Percentiles rank a stretch among this genome's conserved stretches.
Conservation (phyloP, 352 stramenopile species). For the Globisporangium solare region DNA sequence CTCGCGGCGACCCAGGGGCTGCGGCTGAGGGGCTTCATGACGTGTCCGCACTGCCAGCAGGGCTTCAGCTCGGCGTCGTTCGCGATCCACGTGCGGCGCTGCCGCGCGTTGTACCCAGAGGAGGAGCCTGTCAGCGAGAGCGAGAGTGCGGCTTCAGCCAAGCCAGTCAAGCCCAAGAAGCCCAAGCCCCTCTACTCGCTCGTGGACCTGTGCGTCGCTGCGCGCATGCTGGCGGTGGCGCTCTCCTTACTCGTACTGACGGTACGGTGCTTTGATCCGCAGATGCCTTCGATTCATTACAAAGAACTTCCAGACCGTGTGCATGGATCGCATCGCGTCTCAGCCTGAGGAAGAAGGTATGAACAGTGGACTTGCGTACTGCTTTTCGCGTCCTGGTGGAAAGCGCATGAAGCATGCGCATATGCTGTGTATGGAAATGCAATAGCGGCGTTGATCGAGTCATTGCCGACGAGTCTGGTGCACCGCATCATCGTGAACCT, state of each 20-base stretch:
- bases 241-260: neutral
- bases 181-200: constrained; percentile 37
- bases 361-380: neutral
- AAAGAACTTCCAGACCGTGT: constrained; percentile 67
- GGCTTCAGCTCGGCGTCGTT: constrained; percentile 58
- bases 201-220: constrained; percentile 41
- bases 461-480: constrained; percentile 54
- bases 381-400: neutral
- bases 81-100: constrained; percentile 56
- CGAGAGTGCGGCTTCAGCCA: constrained; percentile 13
- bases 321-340: constrained; percentile 52
- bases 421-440: neutral
- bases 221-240: neutral
- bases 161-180: constrained; percentile 21
- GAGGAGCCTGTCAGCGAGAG: constrained; percentile 10
- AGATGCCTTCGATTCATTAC: constrained; percentile 62
- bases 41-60: constrained; percentile 53
- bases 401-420: neutral
- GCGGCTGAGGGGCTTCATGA: constrained; percentile 16
- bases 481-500: constrained; percentile 67
- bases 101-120: constrained; percentile 36
- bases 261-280: neutral
- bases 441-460: constrained; percentile 52
- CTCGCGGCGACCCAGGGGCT: constrained; percentile 13
- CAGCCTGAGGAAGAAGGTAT: constrained; percentile 62